Percentiles rank a stretch among this genome's conserved stretches.
Evolutionary conservation across 2,329 filamentous ascomycete species (phyloP).

Genomic region (Epichloe sibirici): DNA sequence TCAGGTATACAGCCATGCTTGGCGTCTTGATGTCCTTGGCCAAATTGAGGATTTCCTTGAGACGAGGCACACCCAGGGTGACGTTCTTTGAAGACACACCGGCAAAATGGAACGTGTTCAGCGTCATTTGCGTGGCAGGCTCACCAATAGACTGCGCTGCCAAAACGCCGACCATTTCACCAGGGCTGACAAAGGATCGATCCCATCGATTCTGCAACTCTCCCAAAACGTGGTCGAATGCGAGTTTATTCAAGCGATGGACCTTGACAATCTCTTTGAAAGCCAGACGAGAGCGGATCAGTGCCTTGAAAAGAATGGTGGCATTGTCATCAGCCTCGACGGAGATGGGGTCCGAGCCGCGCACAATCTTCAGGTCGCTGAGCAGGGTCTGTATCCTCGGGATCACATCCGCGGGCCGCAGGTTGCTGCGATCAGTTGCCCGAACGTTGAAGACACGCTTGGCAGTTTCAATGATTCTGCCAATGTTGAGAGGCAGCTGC

Average conservation of each 20-base stretch:
- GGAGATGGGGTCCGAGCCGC: slow-evolving; percentile 72
- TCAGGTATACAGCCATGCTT: slow-evolving; percentile 85
- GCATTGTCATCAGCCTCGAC: slow-evolving; percentile 78
- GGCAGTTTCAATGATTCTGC: slow-evolving; percentile 81
- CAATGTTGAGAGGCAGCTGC: slow-evolving; percentile 85
- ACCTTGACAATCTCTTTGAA: slow-evolving; percentile 87
- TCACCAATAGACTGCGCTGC: slow-evolving; percentile 98
- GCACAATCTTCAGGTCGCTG: slow-evolving; percentile 70
- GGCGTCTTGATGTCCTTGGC: slow-evolving; percentile 98
- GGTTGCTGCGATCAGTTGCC: slow-evolving; percentile 71
- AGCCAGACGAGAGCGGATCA: slow-evolving; percentile 76
- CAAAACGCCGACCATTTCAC: slow-evolving; percentile 97
- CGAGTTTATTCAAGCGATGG: slow-evolving; percentile 77
- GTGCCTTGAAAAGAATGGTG: slow-evolving; percentile 83
- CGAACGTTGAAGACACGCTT: slow-evolving; percentile 87
- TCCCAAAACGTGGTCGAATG: slow-evolving; percentile 84
- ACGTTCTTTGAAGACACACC: slow-evolving; percentile 99
- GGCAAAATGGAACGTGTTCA: slow-evolving; percentile 99
- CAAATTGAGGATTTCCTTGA: slow-evolving; percentile 98
- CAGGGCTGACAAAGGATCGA: slow-evolving; percentile 73
- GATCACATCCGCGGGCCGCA: slow-evolving; percentile 80
- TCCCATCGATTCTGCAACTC: slow-evolving; percentile 84
- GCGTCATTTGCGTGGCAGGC: slow-evolving; percentile 96
- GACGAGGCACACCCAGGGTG: slow-evolving; percentile 93
- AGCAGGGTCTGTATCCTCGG: slow-evolving; percentile 65